A percentile compares a stretch with the other conserved stretches of the same genome.
Conservation (phyloP, 257 asterid species). For the Salvia miltiorrhiza region DNA sequence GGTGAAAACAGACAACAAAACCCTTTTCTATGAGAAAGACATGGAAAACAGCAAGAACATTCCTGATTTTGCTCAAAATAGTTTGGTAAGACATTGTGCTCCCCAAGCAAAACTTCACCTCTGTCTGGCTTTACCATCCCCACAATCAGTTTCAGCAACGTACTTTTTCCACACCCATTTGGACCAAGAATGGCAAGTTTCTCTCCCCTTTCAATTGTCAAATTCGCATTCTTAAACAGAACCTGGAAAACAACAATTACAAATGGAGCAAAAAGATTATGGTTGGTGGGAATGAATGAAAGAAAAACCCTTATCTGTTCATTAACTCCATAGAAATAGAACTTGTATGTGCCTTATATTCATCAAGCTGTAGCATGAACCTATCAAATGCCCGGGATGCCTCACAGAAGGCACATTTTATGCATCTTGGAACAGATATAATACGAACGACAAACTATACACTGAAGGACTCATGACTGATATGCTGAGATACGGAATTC, state of each 20-base stretch:
- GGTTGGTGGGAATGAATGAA: neutral
- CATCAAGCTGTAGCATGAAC: neutral
- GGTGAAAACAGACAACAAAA: neutral
- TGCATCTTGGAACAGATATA: neutral
- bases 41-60: conserved; percentile 11
- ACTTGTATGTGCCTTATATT: neutral
- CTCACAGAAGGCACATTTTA: neutral
- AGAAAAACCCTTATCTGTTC: neutral
- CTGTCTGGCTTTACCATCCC: conserved; percentile 58
- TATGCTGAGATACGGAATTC: neutral
- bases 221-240: conserved; percentile 72
- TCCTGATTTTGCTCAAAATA: conserved; percentile 99
- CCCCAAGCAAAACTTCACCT: conserved; percentile 85
- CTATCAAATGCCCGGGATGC: neutral
- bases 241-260: conserved; percentile 33
- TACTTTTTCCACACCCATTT: conserved; percentile 96
- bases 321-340: neutral
- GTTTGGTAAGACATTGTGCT: conserved; percentile 88
- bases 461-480: neutral
- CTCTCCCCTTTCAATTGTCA: conserved; percentile 84
- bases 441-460: neutral
- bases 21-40: neutral
- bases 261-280: conserved; percentile 1
- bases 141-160: conserved; percentile 90
- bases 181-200: conserved; percentile 97